phyloP scores from a whole-genome alignment of 2,329 filamentous ascomycete species.

The Trichoderma cornu-damae region DNA sequence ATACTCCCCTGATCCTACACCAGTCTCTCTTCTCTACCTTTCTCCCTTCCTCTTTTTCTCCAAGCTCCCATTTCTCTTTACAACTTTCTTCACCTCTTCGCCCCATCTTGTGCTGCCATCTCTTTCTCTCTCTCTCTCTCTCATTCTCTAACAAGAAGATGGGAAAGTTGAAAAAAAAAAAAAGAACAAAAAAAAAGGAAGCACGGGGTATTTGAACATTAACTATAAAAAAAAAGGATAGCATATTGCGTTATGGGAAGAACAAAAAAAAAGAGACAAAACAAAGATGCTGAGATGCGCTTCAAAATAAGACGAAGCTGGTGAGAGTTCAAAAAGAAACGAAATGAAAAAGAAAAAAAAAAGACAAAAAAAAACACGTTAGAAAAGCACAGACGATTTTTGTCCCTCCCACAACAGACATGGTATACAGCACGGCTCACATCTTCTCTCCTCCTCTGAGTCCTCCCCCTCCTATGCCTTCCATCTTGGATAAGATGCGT shows the following conservation, averaged over 20 bases:
- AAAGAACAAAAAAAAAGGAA: neutral
- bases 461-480: neutral
- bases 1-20: neutral
- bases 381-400: conserved; percentile 9
- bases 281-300: conserved; percentile 10
- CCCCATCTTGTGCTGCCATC: conserved; percentile 1
- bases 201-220: conserved; percentile 14
- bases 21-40: neutral
- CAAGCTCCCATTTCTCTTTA: neutral
- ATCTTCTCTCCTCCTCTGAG: neutral
- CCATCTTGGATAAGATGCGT: neutral
- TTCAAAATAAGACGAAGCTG: conserved; percentile 8
- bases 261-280: conserved; percentile 12
- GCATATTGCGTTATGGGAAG: conserved; percentile 9
- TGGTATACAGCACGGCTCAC: conserved; percentile 13
- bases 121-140: neutral
- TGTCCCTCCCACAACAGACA: conserved; percentile 10
- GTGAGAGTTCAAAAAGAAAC: neutral
- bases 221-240: conserved; percentile 3
- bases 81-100: neutral
- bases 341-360: neutral
- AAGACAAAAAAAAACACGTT: conserved; percentile 2
- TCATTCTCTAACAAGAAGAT: neutral
- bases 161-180: neutral
- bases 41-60: neutral